Conservation (phyloP, 2,329 filamentous ascomycete species). For the Lecanoromycetidae sp. region DNA sequence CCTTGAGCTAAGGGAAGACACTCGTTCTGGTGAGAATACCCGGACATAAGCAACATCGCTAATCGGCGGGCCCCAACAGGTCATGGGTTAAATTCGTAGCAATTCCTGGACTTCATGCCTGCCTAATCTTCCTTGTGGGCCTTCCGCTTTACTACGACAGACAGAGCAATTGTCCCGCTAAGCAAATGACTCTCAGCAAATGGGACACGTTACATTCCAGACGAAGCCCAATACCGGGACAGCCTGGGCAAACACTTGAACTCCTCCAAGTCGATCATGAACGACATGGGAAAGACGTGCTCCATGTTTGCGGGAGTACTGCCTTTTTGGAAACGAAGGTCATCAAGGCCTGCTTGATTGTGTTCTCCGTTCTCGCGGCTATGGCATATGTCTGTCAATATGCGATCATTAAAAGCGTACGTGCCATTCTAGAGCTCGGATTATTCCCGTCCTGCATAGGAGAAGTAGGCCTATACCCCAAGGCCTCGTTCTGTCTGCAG, state of each 20-base stretch:
- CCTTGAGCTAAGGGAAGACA: too few species aligned
- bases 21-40: too few species aligned
- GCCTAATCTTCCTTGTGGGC: neutral
- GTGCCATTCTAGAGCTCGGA: too few species aligned
- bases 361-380: neutral
- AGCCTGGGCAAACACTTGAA: neutral
- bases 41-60: too few species aligned
- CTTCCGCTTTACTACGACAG: conserved; percentile 4
- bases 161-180: neutral
- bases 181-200: neutral
- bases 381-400: neutral
- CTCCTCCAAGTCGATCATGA: neutral
- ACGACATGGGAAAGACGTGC: neutral
- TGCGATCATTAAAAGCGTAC: neutral
- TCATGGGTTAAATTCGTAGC: conserved; percentile 2
- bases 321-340: neutral
- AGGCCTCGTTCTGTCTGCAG: too few species aligned
- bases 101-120: neutral
- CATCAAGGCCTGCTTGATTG: neutral
- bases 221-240: neutral
- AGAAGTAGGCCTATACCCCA: too few species aligned
- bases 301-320: neutral
- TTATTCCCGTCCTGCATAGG: too few species aligned
- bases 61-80: too few species aligned
- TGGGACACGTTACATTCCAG: conserved; percentile 1